Percentiles rank a stretch among this genome's conserved stretches.
These are phyloP conservation scores for Besnoitia besnoiti DNA, from an alignment of 169 alveolate genomes.

Conservation along the genomic window DNA sequence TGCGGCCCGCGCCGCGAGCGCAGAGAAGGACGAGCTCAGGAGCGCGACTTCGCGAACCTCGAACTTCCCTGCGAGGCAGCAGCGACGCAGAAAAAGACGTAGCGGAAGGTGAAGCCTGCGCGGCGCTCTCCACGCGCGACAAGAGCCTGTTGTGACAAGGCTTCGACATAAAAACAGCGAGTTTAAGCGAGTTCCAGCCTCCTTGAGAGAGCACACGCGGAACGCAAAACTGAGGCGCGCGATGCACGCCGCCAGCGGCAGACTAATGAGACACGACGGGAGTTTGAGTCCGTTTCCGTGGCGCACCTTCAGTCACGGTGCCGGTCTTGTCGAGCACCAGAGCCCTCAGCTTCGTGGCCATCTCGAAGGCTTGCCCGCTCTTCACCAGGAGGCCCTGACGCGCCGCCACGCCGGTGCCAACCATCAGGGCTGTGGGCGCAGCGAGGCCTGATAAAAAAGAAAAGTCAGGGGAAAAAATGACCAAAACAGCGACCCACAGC, in stretches of 20 bases:
- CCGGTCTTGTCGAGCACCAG: conserved; percentile 68
- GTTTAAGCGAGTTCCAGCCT: no score
- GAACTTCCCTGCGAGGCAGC: background rate
- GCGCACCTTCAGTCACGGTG: conserved; percentile 57
- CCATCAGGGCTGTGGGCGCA: conserved; percentile 67
- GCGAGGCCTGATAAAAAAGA: conserved; percentile 55
- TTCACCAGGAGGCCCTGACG: conserved; percentile 48
- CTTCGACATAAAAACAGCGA: no score
- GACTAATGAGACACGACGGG: no score
- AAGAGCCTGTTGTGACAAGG: no score
- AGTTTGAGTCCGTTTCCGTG: no score
- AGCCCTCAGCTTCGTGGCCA: conserved; percentile 25
- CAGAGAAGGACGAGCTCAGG: background rate
- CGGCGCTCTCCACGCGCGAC: no score
- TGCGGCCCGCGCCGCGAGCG: background rate
- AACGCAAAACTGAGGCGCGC: no score
- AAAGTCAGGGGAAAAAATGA: background rate
- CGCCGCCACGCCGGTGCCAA: conserved; percentile 68
- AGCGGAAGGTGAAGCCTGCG: background rate
- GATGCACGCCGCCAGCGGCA: no score
- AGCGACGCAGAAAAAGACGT: background rate
- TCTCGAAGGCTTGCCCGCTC: conserved; percentile 52
- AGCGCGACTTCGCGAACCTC: background rate
- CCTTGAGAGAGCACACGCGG: no score
- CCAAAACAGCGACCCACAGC: background rate